Evolutionary conservation across 139 green algal genomes (phyloP), one percentile per base, ranked within the genome.

Genomic region (Tetratostichococcus sp.): DNA sequence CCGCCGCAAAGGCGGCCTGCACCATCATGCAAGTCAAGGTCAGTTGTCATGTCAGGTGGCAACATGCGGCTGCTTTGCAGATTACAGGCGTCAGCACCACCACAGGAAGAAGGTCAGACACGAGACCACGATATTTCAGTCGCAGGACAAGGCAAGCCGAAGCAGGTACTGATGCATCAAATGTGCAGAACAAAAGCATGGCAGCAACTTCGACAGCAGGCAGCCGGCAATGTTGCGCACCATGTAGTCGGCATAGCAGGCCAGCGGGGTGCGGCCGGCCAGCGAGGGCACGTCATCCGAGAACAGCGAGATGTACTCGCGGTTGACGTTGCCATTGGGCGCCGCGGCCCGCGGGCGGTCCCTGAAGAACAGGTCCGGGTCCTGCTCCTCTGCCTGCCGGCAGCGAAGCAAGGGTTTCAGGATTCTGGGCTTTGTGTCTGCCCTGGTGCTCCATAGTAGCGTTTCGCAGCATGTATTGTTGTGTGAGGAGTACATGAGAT

Each of bases 191-290:
- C n/a, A n/a, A n/a, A n/a, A n/a, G n/a, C n/a, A n/a, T n/a, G n/a
- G n/a, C n/a, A n/a, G n/a, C n/a, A n/a, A n/a, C n/a, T n/a, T n/a
- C n/a, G n/a, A n/a, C n/a, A n/a, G n/a, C n/a, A n/a, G n/a, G n/a
- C n/a, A n/a, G n/a, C n/a, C n/a, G n/a, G n/a, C n/a, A n/a, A n/a
- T n/a, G n/a, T n/a, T n/a, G n/a, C 77, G 22, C 31, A 77, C 43
- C 88, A 97, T 96, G 80, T 96, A 94, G 50, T 97, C 91, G n/a
- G 80, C 74, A 43, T 97, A 97, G 76, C 86, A 93, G 77, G 95
- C 81, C 73, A 97, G 71, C 21, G 87, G 85, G 1, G 82, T 84
- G 28, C 89, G 74, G 70, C 91, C 71, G 76, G 43, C 30, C 23
- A 94, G 85, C 74, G 65, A 39, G 23, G 83, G 82, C 31, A 84